phyloP scores from a whole-genome alignment of 345 rosid species.

The Mallotus nudiflorus region DNA sequence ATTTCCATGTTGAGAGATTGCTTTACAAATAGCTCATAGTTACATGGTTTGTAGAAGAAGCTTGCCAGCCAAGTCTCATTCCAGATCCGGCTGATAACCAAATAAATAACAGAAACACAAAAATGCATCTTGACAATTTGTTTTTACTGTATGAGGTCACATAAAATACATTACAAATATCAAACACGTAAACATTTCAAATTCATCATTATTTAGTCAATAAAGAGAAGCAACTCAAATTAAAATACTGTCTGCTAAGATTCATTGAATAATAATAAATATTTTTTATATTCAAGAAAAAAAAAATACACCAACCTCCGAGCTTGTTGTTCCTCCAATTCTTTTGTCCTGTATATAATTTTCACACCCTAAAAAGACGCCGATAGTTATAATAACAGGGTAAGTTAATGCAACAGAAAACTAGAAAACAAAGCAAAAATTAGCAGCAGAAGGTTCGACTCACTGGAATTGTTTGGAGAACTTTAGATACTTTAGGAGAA shows the following conservation, averaged over 20 bases:
- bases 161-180: no score
- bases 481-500: constrained; percentile 61
- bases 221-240: neutral
- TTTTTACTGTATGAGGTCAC: neutral
- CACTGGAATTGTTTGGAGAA: constrained; percentile 75
- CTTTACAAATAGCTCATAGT: constrained; percentile 92
- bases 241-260: neutral
- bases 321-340: constrained; percentile 84
- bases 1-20: constrained; percentile 99
- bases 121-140: constrained; percentile 3
- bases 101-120: constrained; percentile 18
- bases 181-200: neutral
- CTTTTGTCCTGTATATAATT: constrained; percentile 76
- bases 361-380: constrained; percentile 63
- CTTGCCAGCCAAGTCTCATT: constrained; percentile 89
- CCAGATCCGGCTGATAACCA: constrained; percentile 79
- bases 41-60: constrained; percentile 97
- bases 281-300: neutral
- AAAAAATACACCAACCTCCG: constrained; percentile 51
- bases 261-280: neutral
- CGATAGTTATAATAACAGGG: constrained; percentile 6
- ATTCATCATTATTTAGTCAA: neutral
- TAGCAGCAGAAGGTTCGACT: constrained; percentile 32
- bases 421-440: neutral
- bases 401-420: neutral